Evolutionary conservation across 306 rosid species (phyloP), one percentile per base, ranked within the genome.

Genomic region (Sindora glabra): DNA sequence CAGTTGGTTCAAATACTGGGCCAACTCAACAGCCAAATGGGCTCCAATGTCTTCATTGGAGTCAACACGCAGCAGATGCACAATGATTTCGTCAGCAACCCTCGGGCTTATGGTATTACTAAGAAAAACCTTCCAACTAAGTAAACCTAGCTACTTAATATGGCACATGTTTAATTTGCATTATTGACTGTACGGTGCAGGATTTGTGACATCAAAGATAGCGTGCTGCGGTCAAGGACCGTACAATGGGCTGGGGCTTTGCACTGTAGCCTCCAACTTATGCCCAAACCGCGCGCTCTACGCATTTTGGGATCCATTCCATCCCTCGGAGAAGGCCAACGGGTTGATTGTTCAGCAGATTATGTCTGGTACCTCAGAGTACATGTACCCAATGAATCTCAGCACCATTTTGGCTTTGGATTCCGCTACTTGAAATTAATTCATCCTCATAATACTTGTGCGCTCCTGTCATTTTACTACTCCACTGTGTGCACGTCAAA

Each of bases 141-240:
- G n/a, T n/a, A n/a, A n/a, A n/a, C n/a, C n/a, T n/a, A n/a, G n/a
- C n/a, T n/a, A n/a, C n/a, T n/a, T n/a, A n/a, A n/a, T n/a, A n/a
- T n/a, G n/a, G n/a, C n/a, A n/a, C n/a, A n/a, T n/a, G n/a, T n/a
- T n/a, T n/a, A n/a, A n/a, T n/a, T n/a, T n/a, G n/a, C n/a, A n/a
- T n/a, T n/a, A n/a, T n/a, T n/a, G n/a, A n/a, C n/a, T n/a, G n/a
- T n/a, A n/a, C n/a, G n/a, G n/a, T 46, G 70, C 74, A 87, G 95
- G 95, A 36, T 89, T 89, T 69, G 14, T 52, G 2, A 76, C 94
- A 30, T 78, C 94, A 26, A 75, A 85, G 74, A 13, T 79, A 57
- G 96, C 96, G 11, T 89, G 96, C 39, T 89, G 94, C 3, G 96
- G 96, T n/a, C 94, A 89, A 72, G 94, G 96, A 63, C 89, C 83